Conservation (phyloP, 352 stramenopile species). For the Discostella stelligera region DNA sequence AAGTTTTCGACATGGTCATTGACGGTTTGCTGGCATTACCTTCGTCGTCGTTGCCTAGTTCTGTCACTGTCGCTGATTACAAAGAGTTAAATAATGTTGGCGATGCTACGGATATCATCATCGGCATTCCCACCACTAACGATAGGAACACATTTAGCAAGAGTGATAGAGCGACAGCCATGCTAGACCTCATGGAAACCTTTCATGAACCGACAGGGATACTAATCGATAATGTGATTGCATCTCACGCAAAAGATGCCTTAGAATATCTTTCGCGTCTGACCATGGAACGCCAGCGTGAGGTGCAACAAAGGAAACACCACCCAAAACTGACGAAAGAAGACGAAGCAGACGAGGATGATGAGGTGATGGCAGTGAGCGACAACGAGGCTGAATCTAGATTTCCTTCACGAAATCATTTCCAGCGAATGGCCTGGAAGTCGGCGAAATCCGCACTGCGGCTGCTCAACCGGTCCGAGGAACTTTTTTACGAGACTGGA, state of each 20-base stretch:
- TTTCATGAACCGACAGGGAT: conserved; percentile 23
- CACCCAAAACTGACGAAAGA: not conserved
- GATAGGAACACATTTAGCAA: conserved; percentile 4
- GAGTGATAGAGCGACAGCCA: conserved; percentile 21
- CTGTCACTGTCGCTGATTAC: not conserved
- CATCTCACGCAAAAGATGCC: conserved; percentile 19
- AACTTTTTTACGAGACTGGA: conserved; percentile 37
- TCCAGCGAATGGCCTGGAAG: conserved; percentile 19
- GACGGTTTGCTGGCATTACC: conserved; percentile 17
- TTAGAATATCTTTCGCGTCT: conserved; percentile 24
- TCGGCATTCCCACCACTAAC: not conserved
- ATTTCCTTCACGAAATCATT: not conserved
- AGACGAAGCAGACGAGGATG: not conserved
- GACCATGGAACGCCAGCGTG: not conserved
- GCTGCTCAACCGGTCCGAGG: conserved; percentile 34
- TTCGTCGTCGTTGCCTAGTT: conserved; percentile 2
- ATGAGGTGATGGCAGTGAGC: too few species aligned
- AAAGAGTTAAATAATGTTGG: not conserved
- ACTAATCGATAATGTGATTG: conserved; percentile 37
- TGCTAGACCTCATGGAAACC: conserved; percentile 39
- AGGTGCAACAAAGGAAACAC: not conserved
- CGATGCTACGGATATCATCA: not conserved
- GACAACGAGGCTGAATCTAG: conserved; percentile 1
- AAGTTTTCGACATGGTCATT: conserved; percentile 29
- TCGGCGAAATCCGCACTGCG: conserved; percentile 25